Evolutionary conservation across 176 grass and related monocot genomes (phyloP), one percentile per base, ranked within the genome.

Genomic region (Eleusine coracana): DNA sequence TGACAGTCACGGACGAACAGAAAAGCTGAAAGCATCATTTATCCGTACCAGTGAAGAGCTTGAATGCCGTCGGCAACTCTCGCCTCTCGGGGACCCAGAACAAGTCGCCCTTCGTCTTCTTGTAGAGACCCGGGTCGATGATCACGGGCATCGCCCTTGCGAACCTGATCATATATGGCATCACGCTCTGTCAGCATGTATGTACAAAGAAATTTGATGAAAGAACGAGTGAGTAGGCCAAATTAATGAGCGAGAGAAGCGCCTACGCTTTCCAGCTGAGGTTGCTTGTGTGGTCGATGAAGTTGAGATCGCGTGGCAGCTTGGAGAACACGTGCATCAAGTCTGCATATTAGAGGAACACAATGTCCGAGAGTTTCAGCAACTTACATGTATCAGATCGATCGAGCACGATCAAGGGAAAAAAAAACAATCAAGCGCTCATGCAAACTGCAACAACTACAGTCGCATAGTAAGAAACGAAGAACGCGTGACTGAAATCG

Each of bases 231-330:
- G 16, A 8, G 65, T 23, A 14, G 45, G 72, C 23, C 17, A 10
- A 27, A 31, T 39, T 12, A 61, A n/a, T n/a, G 36, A 4, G 31
- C 31, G 44, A 42, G 29, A 5, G 20, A 79, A 59, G 10, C 23
- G 77, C 90, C 20, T 76, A 94, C 94, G 90, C 94, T 81, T 97
- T 97, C 94, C 94, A 97, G 54, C 81, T 85, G 36, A 97, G 93
- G 82, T 93, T 78, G 51, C 94, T 91, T 18, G 94, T 97, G 77
- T 97, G 94, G 45, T 97, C 94, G 14, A 97, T 91, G 84, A 97
- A 97, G 88, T 97, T 97, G 71, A 97, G 94, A 75, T 97, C 94
- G 31, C 94, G 84, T 60, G 94, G 94, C 80, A 97, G 71, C 72
- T 90, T 73, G 3, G 91, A 91, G 91, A 97, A 94, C 64, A 92